These are phyloP conservation scores for Corchorus olitorius DNA, from an alignment of 345 rosid genomes.

Conservation along the genomic window DNA sequence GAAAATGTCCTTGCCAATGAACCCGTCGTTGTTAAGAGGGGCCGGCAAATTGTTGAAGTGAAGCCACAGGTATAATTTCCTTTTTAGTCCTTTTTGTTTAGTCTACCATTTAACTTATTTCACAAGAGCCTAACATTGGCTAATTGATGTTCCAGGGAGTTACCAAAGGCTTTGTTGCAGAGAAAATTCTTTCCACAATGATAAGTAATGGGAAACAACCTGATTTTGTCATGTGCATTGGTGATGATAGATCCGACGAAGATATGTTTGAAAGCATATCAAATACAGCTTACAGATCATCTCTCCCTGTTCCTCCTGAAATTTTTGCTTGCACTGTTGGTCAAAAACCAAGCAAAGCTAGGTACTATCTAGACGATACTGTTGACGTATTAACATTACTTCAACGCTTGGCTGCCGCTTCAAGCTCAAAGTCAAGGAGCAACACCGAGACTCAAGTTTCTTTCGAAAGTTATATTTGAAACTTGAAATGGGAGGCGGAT, in stretches of 20 bases:
- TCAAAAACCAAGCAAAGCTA: conserved; percentile 65
- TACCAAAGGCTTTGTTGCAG: conserved; percentile 57
- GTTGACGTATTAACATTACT: conserved; percentile 36
- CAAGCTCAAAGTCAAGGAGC: conserved; percentile 1
- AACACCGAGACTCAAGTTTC: not conserved
- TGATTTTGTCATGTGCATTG: conserved; percentile 63
- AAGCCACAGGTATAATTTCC: conserved; percentile 52
- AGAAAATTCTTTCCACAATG: conserved; percentile 50
- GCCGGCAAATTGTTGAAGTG: conserved; percentile 61
- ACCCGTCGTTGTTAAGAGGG: conserved; percentile 64
- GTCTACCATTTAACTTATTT: not conserved
- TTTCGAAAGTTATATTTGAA: conserved; percentile 12
- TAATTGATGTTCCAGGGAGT: conserved; percentile 40
- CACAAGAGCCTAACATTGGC: not conserved
- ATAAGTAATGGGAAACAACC: conserved; percentile 41
- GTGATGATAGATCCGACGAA: conserved; percentile 67
- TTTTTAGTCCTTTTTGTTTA: not conserved
- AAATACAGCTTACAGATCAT: conserved; percentile 28
- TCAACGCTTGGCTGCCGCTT: conserved; percentile 6
- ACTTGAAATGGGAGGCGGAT: not conserved
- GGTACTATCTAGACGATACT: conserved; percentile 53
- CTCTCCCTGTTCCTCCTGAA: conserved; percentile 7
- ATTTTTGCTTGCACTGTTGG: conserved; percentile 48
- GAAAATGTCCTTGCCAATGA: conserved; percentile 63
- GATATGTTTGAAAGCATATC: conserved; percentile 62